Conservation (phyloP, 2,329 filamentous ascomycete species). For the Fusarium euwallaceae region DNA sequence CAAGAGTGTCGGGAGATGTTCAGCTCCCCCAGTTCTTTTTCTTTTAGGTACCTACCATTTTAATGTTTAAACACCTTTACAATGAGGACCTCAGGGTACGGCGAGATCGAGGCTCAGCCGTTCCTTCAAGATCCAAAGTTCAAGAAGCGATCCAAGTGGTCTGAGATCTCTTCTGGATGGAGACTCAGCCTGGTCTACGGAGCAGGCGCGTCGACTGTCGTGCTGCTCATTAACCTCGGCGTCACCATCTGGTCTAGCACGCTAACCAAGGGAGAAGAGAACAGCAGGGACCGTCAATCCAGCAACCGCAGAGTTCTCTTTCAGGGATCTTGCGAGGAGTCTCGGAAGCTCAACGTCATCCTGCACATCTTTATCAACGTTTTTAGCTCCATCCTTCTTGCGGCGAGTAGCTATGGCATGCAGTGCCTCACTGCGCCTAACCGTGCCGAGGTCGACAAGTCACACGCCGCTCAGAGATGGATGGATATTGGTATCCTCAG, state of each 20-base stretch:
- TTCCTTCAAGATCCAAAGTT: background rate
- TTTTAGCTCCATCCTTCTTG: slow-evolving; percentile 22
- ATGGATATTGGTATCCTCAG: slow-evolving; percentile 39
- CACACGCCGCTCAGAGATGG: slow-evolving; percentile 21
- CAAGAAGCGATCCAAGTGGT: background rate
- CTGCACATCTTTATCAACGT: slow-evolving; percentile 31
- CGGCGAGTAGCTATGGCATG: slow-evolving; percentile 52
- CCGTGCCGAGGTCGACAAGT: slow-evolving; percentile 45
- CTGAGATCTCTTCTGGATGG: slow-evolving; percentile 6
- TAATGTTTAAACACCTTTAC: background rate
- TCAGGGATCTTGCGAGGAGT: slow-evolving; percentile 9
- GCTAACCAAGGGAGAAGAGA: background rate
- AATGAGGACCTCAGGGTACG: background rate
- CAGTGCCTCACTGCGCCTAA: slow-evolving; percentile 52
- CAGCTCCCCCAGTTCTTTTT: background rate
- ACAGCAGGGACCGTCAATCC: background rate
- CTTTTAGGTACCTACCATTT: background rate
- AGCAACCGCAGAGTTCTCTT: slow-evolving; percentile 1
- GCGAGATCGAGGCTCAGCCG: slow-evolving; percentile 1
- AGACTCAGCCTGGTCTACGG: slow-evolving; percentile 2
- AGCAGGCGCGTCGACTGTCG: background rate
- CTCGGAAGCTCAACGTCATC: background rate
- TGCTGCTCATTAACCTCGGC: slow-evolving; percentile 6
- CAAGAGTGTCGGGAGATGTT: background rate
- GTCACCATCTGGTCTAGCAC: slow-evolving; percentile 14